Evolutionary conservation across 148 eudicot species (phyloP).

Genomic region (Cornus florida): DNA sequence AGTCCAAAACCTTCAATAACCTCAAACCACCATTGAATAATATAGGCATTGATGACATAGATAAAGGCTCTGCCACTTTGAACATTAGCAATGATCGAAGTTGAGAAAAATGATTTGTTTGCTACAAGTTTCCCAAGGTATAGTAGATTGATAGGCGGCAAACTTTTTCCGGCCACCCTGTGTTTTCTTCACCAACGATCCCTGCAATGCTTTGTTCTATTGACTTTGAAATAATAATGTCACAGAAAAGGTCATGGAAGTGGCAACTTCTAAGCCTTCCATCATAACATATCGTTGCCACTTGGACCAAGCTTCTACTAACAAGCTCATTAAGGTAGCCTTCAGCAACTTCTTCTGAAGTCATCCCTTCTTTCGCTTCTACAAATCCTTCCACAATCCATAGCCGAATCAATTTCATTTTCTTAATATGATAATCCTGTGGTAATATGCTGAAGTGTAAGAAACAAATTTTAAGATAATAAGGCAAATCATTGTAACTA

Average conservation of each 20-base stretch:
- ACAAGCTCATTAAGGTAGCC: conserved; percentile 6
- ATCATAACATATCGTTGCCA: too few relatives aligned
- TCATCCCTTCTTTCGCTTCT: neutral
- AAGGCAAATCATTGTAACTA: conserved; percentile 2
- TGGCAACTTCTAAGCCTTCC: too few relatives aligned
- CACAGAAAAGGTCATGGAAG: conserved; percentile 4
- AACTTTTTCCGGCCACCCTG: neutral
- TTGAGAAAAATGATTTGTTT: too few relatives aligned
- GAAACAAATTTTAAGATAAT: conserved; percentile 10
- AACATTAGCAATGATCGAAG: too few relatives aligned
- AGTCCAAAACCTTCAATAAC: conserved; percentile 7
- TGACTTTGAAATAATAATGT: neutral
- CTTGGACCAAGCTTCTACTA: too few relatives aligned
- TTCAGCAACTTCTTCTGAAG: conserved; percentile 6
- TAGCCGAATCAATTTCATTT: conserved; percentile 1
- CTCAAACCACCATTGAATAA: neutral
- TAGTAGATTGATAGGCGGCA: neutral
- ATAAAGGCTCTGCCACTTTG: too few relatives aligned
- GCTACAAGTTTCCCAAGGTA: too few relatives aligned
- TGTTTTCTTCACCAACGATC: neutral
- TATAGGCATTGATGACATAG: neutral
- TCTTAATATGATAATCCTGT: neutral
- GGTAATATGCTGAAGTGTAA: conserved; percentile 14
- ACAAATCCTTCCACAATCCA: conserved; percentile 17
- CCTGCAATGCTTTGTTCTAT: conserved; percentile 2